Evolutionary conservation across 2,329 filamentous ascomycete genomes (phyloP).

Genomic region (Apiospora marii): DNA sequence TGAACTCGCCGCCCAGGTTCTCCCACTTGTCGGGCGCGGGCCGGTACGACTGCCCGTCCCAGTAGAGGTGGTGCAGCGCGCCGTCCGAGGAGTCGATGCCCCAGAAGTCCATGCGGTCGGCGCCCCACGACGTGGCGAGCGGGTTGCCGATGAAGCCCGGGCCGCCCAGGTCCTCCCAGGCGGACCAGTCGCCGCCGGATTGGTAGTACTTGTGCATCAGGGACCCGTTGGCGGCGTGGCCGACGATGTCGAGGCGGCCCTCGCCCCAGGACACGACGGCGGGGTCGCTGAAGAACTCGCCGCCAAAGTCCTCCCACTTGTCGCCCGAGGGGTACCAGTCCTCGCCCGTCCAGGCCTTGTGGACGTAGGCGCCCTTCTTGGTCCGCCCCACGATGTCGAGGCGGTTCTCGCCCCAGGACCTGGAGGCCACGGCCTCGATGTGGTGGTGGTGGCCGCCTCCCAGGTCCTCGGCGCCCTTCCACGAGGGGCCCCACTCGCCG

Average conservation of each 20-base stretch:
- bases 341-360: constrained; percentile 35
- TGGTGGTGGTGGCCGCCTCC: constrained; percentile 26
- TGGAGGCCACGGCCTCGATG: constrained; percentile 14
- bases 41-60: constrained; percentile 31
- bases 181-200: constrained; percentile 27
- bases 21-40: constrained; percentile 28
- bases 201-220: constrained; percentile 32
- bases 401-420: constrained; percentile 30
- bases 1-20: constrained; percentile 33
- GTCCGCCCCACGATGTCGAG: constrained; percentile 32
- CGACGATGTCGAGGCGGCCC: constrained; percentile 31
- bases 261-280: constrained; percentile 31
- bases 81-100: constrained; percentile 27
- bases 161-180: constrained; percentile 34
- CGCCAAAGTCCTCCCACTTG: constrained; percentile 33
- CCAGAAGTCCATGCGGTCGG: constrained; percentile 34
- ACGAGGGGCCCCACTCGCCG: constrained; percentile 34
- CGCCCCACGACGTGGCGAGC: constrained; percentile 31
- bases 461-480: constrained; percentile 29
- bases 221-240: constrained; percentile 28
- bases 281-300: constrained; percentile 29
- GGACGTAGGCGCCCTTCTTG: constrained; percentile 30
- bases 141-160: constrained; percentile 32
- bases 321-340: constrained; percentile 22
- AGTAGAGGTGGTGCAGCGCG: constrained; percentile 32